Evolutionary conservation across 129 eudicot species (phyloP), one percentile per base, ranked within the genome.

Genomic region (Erigeron canadensis): DNA sequence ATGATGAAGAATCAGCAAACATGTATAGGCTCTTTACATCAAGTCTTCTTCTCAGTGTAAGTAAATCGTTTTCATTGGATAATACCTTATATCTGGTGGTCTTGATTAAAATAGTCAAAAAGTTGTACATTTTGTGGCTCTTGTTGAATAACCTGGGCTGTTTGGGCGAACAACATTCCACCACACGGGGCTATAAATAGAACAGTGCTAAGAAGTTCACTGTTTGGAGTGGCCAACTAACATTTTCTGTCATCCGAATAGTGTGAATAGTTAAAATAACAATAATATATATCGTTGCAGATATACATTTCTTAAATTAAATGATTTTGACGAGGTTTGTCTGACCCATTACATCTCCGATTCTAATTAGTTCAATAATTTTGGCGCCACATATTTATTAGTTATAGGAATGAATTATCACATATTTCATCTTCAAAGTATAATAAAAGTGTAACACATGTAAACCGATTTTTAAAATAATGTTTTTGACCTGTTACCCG

Each of bases 11-110:
- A 75, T 81, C 99, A 47, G 75, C 97, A 6, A 86, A 85, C 18
- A 90, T 90, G 99, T 90, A 90, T 79, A 82, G 87, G 61, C 86
- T 88, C 42, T 95, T 95, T 50, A 79, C 87, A 13, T 78, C 96
- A 55, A 95, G 99, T 83, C 81, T 95, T 41, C 39, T 79, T 77
- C 94, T 95, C 69, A 95, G 99, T 73, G 99, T 95, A 77, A 95
- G 99, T 83, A 37, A 37, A 53, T 44, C 9, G 7, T 8, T 21
- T 28, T 74, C 53, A 51, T 44, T 8, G 17, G 47, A 28, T 45
- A 8, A 59, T 42, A n/a, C 45, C 34, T 51, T 53, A 67, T 47
- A 59, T 65, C 46, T 54, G 50, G 63, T 22, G 65, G 59, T 48
- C 55, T 48, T n/a, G 13, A 48, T 1, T 4, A 7, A 9, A 13